These are phyloP conservation scores for Penicillium samsonianum DNA, from an alignment of 495 filamentous ascomycete species.

Conservation along the genomic window DNA sequence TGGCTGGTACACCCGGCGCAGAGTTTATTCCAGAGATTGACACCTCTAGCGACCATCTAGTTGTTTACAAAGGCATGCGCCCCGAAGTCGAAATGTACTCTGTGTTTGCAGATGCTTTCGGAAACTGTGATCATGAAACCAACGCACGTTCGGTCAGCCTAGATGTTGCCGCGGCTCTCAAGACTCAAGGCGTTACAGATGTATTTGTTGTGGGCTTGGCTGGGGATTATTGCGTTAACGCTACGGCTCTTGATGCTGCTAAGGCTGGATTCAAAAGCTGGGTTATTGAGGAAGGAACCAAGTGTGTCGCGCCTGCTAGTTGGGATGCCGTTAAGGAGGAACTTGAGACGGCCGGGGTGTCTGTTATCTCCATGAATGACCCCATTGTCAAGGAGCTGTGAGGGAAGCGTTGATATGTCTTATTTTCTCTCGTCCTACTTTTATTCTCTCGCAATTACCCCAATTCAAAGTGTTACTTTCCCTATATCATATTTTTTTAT, in stretches of 20 bases:
- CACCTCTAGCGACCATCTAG: constrained; percentile 53
- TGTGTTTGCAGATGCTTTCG: constrained; percentile 77
- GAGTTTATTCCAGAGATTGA: constrained; percentile 76
- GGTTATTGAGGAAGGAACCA: constrained; percentile 77
- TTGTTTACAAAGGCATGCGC: constrained; percentile 78
- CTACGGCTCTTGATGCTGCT: constrained; percentile 73
- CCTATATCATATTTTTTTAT: background rate
- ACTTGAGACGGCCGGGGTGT: constrained; percentile 56
- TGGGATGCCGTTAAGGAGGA: constrained; percentile 61
- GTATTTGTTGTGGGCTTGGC: constrained; percentile 85
- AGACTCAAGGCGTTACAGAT: constrained; percentile 61
- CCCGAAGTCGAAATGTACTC: constrained; percentile 85
- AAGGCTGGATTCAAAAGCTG: constrained; percentile 74
- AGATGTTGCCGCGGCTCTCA: constrained; percentile 60
- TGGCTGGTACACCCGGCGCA: constrained; percentile 72
- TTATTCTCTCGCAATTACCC: background rate
- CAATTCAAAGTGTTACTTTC: background rate
- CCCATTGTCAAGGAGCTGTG: constrained; percentile 49
- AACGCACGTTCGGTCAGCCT: constrained; percentile 51
- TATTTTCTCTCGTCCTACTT: background rate
- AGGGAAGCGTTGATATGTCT: background rate
- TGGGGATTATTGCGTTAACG: constrained; percentile 85
- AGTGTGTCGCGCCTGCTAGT: constrained; percentile 60
- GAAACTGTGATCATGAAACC: constrained; percentile 46
- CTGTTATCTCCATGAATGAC: constrained; percentile 50